Conservation (phyloP, 2,329 filamentous ascomycete genomes). For the Tolypocladium amazonense region DNA sequence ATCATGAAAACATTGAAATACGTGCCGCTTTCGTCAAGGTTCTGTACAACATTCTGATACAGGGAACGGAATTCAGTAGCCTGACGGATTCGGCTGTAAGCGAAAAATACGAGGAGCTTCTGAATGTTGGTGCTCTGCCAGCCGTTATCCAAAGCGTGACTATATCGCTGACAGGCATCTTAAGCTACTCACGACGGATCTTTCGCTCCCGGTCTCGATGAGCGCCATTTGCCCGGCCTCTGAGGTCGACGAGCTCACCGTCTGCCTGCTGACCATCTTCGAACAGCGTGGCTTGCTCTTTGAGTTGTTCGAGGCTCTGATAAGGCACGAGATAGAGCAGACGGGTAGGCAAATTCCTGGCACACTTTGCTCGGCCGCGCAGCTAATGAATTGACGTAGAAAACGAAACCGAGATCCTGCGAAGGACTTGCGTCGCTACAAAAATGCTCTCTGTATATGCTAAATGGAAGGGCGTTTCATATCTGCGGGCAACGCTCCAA, state of each 20-base stretch:
- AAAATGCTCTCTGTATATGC: slow-evolving; percentile 63
- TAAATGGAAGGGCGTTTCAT: slow-evolving; percentile 58
- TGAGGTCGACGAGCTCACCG: slow-evolving; percentile 59
- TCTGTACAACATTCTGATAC: slow-evolving; percentile 59
- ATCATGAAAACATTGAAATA: slow-evolving; percentile 60
- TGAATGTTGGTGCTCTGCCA: slow-evolving; percentile 29
- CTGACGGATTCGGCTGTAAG: slow-evolving; percentile 56
- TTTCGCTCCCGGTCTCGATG: slow-evolving; percentile 52
- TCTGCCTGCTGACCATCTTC: slow-evolving; percentile 59
- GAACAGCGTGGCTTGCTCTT: slow-evolving; percentile 55
- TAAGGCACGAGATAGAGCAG: slow-evolving; percentile 58
- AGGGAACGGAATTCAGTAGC: slow-evolving; percentile 61
- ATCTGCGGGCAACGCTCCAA: slow-evolving; percentile 53
- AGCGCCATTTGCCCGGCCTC: slow-evolving; percentile 55
- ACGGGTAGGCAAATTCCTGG: slow-evolving; percentile 33
- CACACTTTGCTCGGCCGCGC: neutral
- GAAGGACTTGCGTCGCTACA: slow-evolving; percentile 60
- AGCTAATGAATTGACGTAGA: slow-evolving; percentile 25
- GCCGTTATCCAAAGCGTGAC: neutral
- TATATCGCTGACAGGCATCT: neutral
- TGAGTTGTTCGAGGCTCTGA: slow-evolving; percentile 52
- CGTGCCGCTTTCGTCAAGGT: slow-evolving; percentile 61
- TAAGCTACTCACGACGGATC: slow-evolving; percentile 50
- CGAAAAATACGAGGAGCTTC: slow-evolving; percentile 57
- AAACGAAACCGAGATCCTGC: slow-evolving; percentile 56